Base-by-base conservation (phyloP, 768 basidiomycete species). In the Xanthoconium stramineum region DNA sequence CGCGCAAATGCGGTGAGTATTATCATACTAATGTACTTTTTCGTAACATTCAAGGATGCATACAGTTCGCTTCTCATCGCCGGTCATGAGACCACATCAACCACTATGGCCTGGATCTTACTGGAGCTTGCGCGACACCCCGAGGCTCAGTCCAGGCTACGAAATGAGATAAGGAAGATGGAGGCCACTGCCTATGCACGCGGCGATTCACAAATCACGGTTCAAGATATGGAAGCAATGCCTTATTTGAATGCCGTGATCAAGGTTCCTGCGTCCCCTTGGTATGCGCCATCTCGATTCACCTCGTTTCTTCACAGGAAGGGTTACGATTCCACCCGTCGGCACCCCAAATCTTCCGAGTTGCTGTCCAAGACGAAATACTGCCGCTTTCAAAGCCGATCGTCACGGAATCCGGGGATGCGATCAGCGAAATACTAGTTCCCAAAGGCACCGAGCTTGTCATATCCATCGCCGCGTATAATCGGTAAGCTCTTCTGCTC, bases 81-180 rank as follows among this genome's bases (percentile, higher is more conserved):
- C 45, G 78, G 76, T 3, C 80, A 88, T 66, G 86, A 88, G 66
- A 86, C 84, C 5, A 83, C 80, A 33, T 75, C 84, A 2, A 81
- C 75, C 37, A 76, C 78, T 2, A 55, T 82, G 24, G 71, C 77
- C 48, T 90, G 84, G 84, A 77, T 79, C 5, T 69, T 90, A 3
- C 74, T 84, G 49, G 83, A 85, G 60, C 75, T 91, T 12, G 78
- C 83, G 1, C 76, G 74, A 33, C 70, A 84, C 56, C 83, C 80
- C 0, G 73, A 80, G 17, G 68, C 82, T 13, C 89, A 91, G 65
- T 70, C 70, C 2, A 78, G 75, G 50, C 78, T 92, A 14, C 81
- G 89, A 17, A 73, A 48, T 11, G 62, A 63, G 35, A 62, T 63
- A 44, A 53, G 55, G 39, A 51, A 48, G 38, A 56, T 38, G 4